Conservation (phyloP, 768 basidiomycete species). For the Podaxis sp. region DNA sequence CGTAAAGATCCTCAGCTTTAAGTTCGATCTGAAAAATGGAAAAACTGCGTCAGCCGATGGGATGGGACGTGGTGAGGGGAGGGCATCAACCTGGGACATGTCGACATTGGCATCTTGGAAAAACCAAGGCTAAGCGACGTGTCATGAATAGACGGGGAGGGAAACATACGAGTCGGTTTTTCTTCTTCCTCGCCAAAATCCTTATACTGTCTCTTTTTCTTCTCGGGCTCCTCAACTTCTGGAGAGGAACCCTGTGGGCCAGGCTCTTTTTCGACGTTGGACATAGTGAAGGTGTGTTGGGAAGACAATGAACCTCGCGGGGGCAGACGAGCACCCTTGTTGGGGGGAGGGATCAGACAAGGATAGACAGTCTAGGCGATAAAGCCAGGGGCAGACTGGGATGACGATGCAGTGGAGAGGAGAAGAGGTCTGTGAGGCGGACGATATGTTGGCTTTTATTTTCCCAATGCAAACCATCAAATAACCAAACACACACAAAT, state of each 20-base stretch:
- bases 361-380: not conserved
- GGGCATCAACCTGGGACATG: constrained; percentile 58
- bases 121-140: constrained; percentile 15
- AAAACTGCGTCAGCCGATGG: not conserved
- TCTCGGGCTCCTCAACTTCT: constrained; percentile 25
- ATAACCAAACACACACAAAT: constrained; percentile 8
- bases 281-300: constrained; percentile 12
- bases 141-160: constrained; percentile 10
- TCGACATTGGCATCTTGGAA: constrained; percentile 74
- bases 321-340: constrained; percentile 6
- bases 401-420: constrained; percentile 8
- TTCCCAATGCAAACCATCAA: constrained; percentile 8
- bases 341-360: constrained; percentile 7
- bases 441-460: constrained; percentile 15
- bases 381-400: constrained; percentile 2
- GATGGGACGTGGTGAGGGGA: not conserved
- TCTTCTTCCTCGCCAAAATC: constrained; percentile 74
- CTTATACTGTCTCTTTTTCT: constrained; percentile 81
- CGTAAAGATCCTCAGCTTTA: constrained; percentile 89
- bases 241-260: constrained; percentile 39
- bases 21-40: constrained; percentile 58
- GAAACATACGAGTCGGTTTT: constrained; percentile 57
- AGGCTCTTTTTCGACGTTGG: constrained; percentile 47
- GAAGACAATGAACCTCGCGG: not conserved
- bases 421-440: constrained; percentile 11